These are phyloP conservation scores for Orbilia quercus DNA, from an alignment of 2,329 filamentous ascomycete species.

Conservation along the genomic window DNA sequence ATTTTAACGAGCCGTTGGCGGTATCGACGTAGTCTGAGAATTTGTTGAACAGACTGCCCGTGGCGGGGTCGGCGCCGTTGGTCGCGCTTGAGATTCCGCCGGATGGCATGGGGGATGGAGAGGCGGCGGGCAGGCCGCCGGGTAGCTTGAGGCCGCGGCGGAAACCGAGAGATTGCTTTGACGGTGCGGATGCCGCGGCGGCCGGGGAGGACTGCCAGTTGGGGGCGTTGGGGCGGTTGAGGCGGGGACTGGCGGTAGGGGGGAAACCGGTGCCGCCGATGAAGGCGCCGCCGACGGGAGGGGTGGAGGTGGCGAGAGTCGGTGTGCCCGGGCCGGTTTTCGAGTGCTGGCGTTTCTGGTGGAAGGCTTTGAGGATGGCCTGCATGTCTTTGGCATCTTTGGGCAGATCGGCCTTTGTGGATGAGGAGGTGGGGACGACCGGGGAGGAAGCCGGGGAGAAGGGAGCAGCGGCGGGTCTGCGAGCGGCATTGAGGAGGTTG, in stretches of 20 bases:
- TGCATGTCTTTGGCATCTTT: conserved; percentile 70
- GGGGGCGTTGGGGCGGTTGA: conserved; percentile 62
- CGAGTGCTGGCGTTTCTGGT: conserved; percentile 72
- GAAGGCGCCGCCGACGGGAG: conserved; percentile 51
- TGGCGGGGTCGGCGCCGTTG: conserved; percentile 52
- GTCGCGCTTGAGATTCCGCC: conserved; percentile 44
- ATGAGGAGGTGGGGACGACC: conserved; percentile 65
- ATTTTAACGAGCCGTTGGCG: conserved; percentile 88
- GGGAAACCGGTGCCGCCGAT: conserved; percentile 65
- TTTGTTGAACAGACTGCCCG: conserved; percentile 71
- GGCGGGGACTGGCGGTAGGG: conserved; percentile 64
- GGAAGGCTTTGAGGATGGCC: conserved; percentile 77
- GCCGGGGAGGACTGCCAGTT: conserved; percentile 67
- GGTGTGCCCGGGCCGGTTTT: conserved; percentile 64
- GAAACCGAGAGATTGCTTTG: conserved; percentile 65
- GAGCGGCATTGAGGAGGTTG: conserved; percentile 65
- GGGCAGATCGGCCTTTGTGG: conserved; percentile 46
- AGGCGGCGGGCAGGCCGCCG: conserved; percentile 56
- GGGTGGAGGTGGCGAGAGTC: conserved; percentile 61
- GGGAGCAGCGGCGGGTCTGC: conserved; percentile 67
- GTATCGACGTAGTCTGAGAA: conserved; percentile 88
- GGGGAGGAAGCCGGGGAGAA: conserved; percentile 64
- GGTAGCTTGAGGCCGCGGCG: conserved; percentile 66
- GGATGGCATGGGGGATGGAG: conserved; percentile 52
- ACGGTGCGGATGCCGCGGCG: conserved; percentile 61